phyloP scores from a whole-genome alignment of 768 basidiomycete genomes.

The Phlebiopsis gigantea region DNA sequence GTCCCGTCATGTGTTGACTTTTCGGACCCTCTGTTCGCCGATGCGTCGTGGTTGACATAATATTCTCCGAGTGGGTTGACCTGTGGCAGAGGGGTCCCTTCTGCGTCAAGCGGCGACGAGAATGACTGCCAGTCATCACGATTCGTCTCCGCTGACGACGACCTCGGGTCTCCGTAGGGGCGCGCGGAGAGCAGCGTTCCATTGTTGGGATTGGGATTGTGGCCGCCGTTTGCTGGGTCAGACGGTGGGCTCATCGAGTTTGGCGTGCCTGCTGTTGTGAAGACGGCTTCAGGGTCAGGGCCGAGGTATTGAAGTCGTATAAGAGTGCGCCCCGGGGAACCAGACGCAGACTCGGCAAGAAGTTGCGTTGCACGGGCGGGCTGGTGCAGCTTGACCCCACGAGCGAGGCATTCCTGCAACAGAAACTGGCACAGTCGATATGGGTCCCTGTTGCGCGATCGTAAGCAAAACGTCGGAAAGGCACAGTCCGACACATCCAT shows the following conservation, averaged over 20 bases:
- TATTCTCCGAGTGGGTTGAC: background rate
- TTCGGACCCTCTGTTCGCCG: background rate
- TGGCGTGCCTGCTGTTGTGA: background rate
- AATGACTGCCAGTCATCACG: background rate
- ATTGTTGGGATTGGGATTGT: no score
- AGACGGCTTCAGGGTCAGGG: background rate
- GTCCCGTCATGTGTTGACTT: background rate
- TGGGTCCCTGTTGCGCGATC: slow-evolving; percentile 20
- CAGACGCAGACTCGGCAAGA: background rate
- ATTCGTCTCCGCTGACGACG: background rate
- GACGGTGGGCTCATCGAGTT: slow-evolving; percentile 9
- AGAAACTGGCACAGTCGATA: slow-evolving; percentile 27
- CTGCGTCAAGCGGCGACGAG: background rate
- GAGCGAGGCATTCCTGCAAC: slow-evolving; percentile 23
- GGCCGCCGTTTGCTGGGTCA: background rate
- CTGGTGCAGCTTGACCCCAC: slow-evolving; percentile 26
- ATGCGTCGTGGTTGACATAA: background rate
- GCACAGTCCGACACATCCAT: background rate
- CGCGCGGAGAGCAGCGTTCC: slow-evolving; percentile 8
- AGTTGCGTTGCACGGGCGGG: slow-evolving; percentile 23
- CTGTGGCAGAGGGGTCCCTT: background rate
- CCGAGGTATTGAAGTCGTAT: slow-evolving; percentile 20
- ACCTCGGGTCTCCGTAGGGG: background rate
- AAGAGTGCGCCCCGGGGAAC: slow-evolving; percentile 8
- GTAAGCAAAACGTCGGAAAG: background rate